Percentiles rank a stretch among this genome's conserved stretches.
Evolutionary conservation across 768 basidiomycete genomes (phyloP).

Genomic region (Gymnopilus dilepis): DNA sequence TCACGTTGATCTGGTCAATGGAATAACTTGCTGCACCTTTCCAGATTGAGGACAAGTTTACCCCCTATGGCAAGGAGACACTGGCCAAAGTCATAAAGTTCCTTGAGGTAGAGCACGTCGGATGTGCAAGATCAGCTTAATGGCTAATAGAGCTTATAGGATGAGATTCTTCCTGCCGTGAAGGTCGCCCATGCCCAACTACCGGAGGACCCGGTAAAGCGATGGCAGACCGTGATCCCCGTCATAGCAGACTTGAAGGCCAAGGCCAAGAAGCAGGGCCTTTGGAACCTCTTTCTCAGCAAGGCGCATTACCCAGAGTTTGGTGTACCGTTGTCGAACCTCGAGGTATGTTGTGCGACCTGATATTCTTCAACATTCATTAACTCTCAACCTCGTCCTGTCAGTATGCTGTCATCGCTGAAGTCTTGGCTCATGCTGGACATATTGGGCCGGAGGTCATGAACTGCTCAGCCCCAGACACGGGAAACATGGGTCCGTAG

Average conservation of each 20-base stretch:
- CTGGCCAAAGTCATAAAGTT: slow-evolving; percentile 85
- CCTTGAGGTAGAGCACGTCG: slow-evolving; percentile 62
- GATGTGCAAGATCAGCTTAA: not conserved
- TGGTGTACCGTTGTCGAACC: slow-evolving; percentile 89
- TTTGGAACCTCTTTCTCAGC: slow-evolving; percentile 98
- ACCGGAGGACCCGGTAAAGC: slow-evolving; percentile 69
- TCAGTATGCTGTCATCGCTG: slow-evolving; percentile 98
- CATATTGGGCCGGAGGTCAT: slow-evolving; percentile 84
- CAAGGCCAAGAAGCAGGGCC: slow-evolving; percentile 85
- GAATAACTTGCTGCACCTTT: slow-evolving; percentile 1
- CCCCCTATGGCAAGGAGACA: slow-evolving; percentile 85
- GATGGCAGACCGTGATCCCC: slow-evolving; percentile 87
- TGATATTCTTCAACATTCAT: not conserved
- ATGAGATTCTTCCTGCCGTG: slow-evolving; percentile 85
- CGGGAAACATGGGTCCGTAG: slow-evolving; percentile 93
- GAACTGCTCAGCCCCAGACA: slow-evolving; percentile 97
- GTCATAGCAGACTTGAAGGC: slow-evolving; percentile 84
- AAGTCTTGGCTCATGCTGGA: slow-evolving; percentile 84
- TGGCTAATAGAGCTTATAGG: slow-evolving; percentile 47
- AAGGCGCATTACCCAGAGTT: slow-evolving; percentile 90
- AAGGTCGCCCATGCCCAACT: slow-evolving; percentile 82
- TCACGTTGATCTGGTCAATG: not conserved
- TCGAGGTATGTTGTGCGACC: slow-evolving; percentile 65
- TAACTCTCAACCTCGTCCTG: slow-evolving; percentile 5
- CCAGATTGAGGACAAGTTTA: slow-evolving; percentile 92